phyloP scores from a whole-genome alignment of 192 early-diverging fungal species.

The Obelidium mucronatum region DNA sequence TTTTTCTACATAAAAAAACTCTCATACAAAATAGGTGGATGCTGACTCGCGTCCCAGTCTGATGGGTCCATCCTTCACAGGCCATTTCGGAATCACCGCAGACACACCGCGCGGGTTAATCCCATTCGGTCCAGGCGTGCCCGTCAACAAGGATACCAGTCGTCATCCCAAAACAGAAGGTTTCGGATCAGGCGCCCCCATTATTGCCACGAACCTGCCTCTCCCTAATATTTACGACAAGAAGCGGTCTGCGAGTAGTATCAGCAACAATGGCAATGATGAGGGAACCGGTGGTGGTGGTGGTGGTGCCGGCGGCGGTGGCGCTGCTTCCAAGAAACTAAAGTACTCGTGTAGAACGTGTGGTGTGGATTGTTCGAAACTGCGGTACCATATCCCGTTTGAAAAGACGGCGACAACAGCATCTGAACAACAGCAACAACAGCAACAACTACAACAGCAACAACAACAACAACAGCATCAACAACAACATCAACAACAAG shows the following conservation, averaged over 20 bases:
- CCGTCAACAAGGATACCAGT: conserved; percentile 30
- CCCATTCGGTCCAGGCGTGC: conserved; percentile 77
- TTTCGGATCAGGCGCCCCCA: conserved; percentile 27
- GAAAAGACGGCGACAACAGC: conserved; percentile 60
- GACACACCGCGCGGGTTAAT: conserved; percentile 94
- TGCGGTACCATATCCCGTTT: conserved; percentile 90
- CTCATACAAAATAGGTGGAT: conserved; percentile 23
- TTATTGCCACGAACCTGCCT: conserved; percentile 11
- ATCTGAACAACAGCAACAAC: not conserved
- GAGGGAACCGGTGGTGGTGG: not conserved
- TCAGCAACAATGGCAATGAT: not conserved
- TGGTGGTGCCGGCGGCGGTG: conserved; percentile 1
- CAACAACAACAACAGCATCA: too few relatives aligned
- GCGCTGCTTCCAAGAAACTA: conserved; percentile 27
- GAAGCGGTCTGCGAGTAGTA: not conserved
- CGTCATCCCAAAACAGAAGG: conserved; percentile 50
- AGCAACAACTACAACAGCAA: too few relatives aligned
- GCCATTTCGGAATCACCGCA: conserved; percentile 64
- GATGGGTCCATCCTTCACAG: conserved; percentile 35
- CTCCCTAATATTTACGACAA: conserved; percentile 36
- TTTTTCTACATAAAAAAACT: not conserved
- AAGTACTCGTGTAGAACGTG: conserved; percentile 81
- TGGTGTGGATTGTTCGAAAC: conserved; percentile 79
- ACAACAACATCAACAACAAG: too few relatives aligned
- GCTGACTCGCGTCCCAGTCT: conserved; percentile 33